Percentiles rank a stretch among this genome's conserved stretches.
Conservation (phyloP, 345 rosid genomes). For the Brassica juncea region DNA sequence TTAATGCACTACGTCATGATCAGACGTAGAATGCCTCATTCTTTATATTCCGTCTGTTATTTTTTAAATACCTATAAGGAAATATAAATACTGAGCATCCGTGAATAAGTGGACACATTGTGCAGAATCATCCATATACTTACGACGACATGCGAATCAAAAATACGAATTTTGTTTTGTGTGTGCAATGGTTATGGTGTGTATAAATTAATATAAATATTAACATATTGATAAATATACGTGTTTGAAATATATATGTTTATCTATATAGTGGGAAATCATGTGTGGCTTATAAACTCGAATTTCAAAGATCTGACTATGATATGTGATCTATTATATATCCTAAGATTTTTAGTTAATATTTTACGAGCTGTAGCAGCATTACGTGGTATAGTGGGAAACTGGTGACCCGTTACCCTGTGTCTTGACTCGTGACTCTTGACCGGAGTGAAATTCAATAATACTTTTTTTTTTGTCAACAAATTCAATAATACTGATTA, state of each 20-base stretch:
- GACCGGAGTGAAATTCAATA: conserved; percentile 18
- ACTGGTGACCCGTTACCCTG: conserved; percentile 29
- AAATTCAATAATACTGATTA: not conserved
- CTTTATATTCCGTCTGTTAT: not conserved
- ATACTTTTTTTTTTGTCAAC: no score
- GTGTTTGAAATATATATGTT: not conserved
- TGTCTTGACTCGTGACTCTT: conserved; percentile 21
- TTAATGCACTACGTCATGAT: not conserved
- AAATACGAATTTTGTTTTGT: not conserved
- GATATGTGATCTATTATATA: not conserved
- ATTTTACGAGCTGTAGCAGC: conserved; percentile 4
- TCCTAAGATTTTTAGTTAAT: not conserved
- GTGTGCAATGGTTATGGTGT: not conserved
- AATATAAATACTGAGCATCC: not conserved
- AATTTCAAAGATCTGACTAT: conserved; percentile 1
- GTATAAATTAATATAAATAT: not conserved
- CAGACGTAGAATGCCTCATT: not conserved
- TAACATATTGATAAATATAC: not conserved
- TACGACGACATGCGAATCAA: not conserved
- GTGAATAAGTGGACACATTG: not conserved
- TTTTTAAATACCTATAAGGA: not conserved
- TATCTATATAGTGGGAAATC: not conserved
- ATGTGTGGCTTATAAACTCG: conserved; percentile 7
- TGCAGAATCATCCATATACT: not conserved
- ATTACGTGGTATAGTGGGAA: conserved; percentile 33